Evolutionary conservation across 106 monocot genomes (phyloP).

Genomic region (Dendrobium nobile): DNA sequence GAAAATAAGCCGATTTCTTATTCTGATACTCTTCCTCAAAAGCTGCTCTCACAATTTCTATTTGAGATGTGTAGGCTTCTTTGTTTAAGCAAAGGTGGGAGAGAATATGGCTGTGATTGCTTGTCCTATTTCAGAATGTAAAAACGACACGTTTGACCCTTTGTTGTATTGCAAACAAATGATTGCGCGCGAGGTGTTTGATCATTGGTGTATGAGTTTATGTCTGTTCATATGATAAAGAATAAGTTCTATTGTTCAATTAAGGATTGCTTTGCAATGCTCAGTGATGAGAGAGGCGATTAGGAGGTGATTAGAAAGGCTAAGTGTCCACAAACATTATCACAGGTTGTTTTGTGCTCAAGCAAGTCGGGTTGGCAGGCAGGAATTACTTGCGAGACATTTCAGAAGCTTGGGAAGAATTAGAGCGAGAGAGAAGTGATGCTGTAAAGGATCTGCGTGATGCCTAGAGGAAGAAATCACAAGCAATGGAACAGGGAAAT

Average conservation of each 20-base stretch:
- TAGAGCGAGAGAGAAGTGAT: too few species aligned
- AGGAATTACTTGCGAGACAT: too few species aligned
- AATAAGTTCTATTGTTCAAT: slow-evolving; percentile 53
- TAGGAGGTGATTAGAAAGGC: slow-evolving; percentile 2
- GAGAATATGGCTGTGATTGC: slow-evolving; percentile 16
- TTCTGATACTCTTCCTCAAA: slow-evolving; percentile 9
- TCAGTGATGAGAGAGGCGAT: slow-evolving; percentile 22
- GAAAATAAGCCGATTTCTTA: slow-evolving; percentile 6
- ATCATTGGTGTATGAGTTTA: slow-evolving; percentile 35
- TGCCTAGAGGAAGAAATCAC: too few species aligned
- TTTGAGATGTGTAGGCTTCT: slow-evolving; percentile 17
- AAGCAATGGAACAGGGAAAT: too few species aligned
- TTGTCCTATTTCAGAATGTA: slow-evolving; percentile 35
- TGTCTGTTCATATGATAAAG: slow-evolving; percentile 34
- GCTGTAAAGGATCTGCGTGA: too few species aligned
- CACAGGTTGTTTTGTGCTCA: slow-evolving; percentile 27
- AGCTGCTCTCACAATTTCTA: slow-evolving; percentile 46
- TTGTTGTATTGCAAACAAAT: slow-evolving; percentile 30
- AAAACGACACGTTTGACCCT: slow-evolving; percentile 20
- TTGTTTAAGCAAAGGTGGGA: slow-evolving; percentile 31
- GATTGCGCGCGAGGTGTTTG: slow-evolving; percentile 22
- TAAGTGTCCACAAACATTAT: slow-evolving; percentile 33
- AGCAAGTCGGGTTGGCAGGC: slow-evolving; percentile 13
- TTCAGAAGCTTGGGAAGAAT: too few species aligned
- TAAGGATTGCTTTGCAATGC: slow-evolving; percentile 38